Evolutionary conservation across 2,329 filamentous ascomycete genomes (phyloP), one percentile per base, ranked within the genome.

Genomic region (Shiraia sp.): DNA sequence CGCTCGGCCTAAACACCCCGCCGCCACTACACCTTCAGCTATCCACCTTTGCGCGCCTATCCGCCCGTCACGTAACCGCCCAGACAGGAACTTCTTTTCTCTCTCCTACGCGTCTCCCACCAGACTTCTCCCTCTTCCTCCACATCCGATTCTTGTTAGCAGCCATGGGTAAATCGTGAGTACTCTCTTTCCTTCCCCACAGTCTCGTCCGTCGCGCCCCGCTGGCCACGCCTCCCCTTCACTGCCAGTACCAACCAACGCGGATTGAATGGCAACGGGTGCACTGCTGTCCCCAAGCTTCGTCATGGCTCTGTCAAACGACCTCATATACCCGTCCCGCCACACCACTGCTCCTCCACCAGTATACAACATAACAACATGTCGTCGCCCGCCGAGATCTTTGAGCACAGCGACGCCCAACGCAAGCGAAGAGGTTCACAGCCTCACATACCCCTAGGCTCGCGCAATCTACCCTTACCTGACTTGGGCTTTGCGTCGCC

Each of bases 151-250:
- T 32, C 27, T 36, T 24, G 25, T 36, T 32, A 30, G 12, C 41
- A 54, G 53, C 48, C 55, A 71, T 71, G 68, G 68, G 68, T 55
- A 71, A 71, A 69, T 69, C 66, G 68, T 71, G 66, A 71, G 68
- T 68, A 36, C 41, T 32, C 36, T 47, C 45, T 44, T 41, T 52
- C 53, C 37, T 33, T 48, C 34, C 34, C 39, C 42, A 29, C 33
- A 39, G 47, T 39, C 45, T 44, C 33, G 44, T 46, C 42, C 43
- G 40, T 36, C 44, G 39, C 38, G 42, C 43, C 42, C 40, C 51
- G 37, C 23, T 36, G 45, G 51, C 49, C 40, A 45, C 51, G 16
- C 51, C 42, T 58, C 32, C 53, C 58, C 32, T 57, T 48, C 53
- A 50, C 54, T 39, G 27, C 34, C 10, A 13, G 6, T 8, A 17